Percentiles rank a stretch among this genome's conserved stretches.
phyloP scores from a whole-genome alignment of 805 yeast species.

The Suhomyces kilbournensis region DNA sequence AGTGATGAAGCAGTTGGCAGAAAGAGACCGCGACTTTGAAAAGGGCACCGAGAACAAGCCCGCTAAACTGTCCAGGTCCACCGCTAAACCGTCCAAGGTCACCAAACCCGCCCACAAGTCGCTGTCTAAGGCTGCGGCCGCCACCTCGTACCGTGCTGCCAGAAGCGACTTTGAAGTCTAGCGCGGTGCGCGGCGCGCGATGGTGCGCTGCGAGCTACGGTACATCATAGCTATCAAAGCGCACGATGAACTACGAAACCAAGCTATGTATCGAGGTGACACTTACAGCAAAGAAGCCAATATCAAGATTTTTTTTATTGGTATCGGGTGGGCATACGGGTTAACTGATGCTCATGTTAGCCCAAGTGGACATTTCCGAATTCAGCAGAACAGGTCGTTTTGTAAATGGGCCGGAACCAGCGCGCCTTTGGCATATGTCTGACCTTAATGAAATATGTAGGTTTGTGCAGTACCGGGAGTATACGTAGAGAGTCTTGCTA shows the following conservation, averaged over 20 bases:
- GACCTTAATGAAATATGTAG: constrained; percentile 49
- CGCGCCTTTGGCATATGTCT: constrained; percentile 63
- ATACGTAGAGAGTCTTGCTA: constrained; percentile 83
- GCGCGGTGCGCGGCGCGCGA: background rate
- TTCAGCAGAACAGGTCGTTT: constrained; percentile 40
- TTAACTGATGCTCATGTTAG: constrained; percentile 77
- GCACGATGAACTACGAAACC: constrained; percentile 21
- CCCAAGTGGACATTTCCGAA: constrained; percentile 29
- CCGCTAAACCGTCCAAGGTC: background rate
- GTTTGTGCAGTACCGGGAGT: constrained; percentile 51
- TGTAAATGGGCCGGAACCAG: constrained; percentile 79
- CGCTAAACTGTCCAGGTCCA: background rate
- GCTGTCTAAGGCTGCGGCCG: background rate
- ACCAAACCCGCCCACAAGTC: background rate
- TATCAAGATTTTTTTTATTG: constrained; percentile 62
- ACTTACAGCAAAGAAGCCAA: constrained; percentile 12
- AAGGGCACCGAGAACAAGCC: background rate
- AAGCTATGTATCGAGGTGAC: constrained; percentile 10
- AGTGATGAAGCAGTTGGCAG: constrained; percentile 52
- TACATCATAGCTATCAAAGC: background rate
- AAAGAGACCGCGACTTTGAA: constrained; percentile 25
- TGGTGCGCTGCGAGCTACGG: too few relatives aligned
- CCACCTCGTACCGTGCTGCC: background rate
- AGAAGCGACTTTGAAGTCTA: background rate
- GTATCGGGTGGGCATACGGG: constrained; percentile 99